phyloP scores from a whole-genome alignment of 306 rosid genomes.

The Sechiopsis laciniata region DNA sequence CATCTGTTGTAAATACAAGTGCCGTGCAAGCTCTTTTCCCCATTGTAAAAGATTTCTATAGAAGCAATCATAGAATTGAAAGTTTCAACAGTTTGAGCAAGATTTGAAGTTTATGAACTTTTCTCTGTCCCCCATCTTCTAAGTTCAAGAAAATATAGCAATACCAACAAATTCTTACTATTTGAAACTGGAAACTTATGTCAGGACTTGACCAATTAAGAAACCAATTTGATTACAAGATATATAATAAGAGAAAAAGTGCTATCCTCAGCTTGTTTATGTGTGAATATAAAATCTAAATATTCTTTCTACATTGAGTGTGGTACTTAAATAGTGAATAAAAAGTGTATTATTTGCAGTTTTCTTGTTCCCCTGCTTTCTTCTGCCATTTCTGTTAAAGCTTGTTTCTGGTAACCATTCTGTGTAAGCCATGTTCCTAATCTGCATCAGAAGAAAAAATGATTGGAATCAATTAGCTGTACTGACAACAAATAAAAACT shows the following conservation, averaged over 20 bases:
- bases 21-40: not conserved
- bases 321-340: slow-evolving; percentile 2
- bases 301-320: slow-evolving; percentile 4
- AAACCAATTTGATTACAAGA: not conserved
- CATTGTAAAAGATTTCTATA: slow-evolving; percentile 2
- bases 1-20: slow-evolving; percentile 21
- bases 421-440: slow-evolving; percentile 19
- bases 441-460: slow-evolving; percentile 14
- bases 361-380: not conserved
- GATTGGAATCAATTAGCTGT: slow-evolving; percentile 24
- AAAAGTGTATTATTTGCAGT: not conserved
- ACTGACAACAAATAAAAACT: not conserved
- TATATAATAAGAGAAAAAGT: not conserved
- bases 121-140: slow-evolving; percentile 4
- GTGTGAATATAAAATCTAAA: not conserved
- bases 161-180: not conserved
- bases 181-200: not conserved
- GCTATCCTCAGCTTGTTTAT: not conserved
- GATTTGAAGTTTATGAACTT: slow-evolving; percentile 1
- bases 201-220: not conserved
- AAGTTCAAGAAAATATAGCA: not conserved
- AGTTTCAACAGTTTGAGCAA: slow-evolving; percentile 3
- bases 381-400: slow-evolving; percentile 20
- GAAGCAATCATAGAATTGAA: slow-evolving; percentile 9
- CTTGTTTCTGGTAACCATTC: not conserved